Base-by-base conservation (phyloP, 108 stramenopile species). In the Phaeodactylum tricornutum region DNA sequence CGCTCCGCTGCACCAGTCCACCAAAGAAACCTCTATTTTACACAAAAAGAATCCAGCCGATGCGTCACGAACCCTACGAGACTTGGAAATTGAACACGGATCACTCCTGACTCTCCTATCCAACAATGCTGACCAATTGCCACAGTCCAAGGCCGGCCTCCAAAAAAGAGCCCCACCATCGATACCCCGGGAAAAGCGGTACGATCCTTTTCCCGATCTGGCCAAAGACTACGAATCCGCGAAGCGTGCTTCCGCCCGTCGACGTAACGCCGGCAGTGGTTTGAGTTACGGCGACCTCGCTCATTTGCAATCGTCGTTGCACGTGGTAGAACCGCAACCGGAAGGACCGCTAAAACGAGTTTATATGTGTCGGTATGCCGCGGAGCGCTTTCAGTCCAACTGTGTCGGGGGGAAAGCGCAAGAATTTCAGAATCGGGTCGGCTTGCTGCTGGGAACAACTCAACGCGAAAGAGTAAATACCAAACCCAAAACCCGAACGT, bases 131-230 rank as follows among this genome's bases (percentile, higher is more conserved):
- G 19, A 37, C 15, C 8, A 40, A 43, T 26, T 23, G 33, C 19
- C 53, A 1, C 21, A 11, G 8, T 26, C 9, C 45, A 47, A 55
- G 29, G 50, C 48, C 55, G 46, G 22, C 40, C 14, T n/a, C n/a
- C n/a, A 46, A 47, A 15, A 38, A 50, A 22, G 17, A 31, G 9
- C 34, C 25, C 12, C 23, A 33, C 24, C 47, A 23, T 43, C 19
- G 4, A 20, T 5, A 1, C 3, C 55, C 9, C 28, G 36, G 17
- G 31, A 26, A 22, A 50, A 61, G 24, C 37, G 67, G 9, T 90
- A 67, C 67, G 62, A 86, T 64, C 88, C 88, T 9, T 90, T 80
- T 46, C 88, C 88, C 6, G 79, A 82, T 27, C 55, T 90, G 5
- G 88, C 84, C 49, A 90, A 81, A 69, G 70, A 82, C 37, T 77